Base-by-base conservation (phyloP, 2,329 filamentous ascomycete genomes). In the Monilinia polystroma region DNA sequence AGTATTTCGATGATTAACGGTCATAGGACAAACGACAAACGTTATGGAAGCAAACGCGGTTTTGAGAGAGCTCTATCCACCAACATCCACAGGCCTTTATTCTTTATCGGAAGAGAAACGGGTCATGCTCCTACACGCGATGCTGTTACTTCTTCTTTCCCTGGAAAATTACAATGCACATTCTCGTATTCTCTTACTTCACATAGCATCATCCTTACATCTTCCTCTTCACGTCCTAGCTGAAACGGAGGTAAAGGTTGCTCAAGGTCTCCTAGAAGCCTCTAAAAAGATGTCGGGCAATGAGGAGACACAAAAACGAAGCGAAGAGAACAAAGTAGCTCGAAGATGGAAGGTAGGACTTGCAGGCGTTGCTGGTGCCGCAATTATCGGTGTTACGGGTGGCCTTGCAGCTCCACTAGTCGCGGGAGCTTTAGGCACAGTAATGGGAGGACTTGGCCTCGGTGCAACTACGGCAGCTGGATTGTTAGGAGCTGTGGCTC, bases 301-400 rank as follows among this genome's bases (percentile, higher is more conserved):
- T 51, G 84, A 89, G 55, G 92, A 95, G 76, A 88, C 87, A 0
- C 86, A 90, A 74, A 90, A 90, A 75, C 87, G 89, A 64, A 84
- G 84, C 18, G 87, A 93, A 70, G 85, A 91, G 68, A 90, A 90
- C 65, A 87, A 90, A 71, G 79, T 84, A 11, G 83, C 86, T 26
- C 83, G 93, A 11, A 90, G 90, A 76, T 96, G 92, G 91, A 97
- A 97, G 76, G 92, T 97, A 26, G 92, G 93, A 0, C 82, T 97
- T 35, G 94, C 93, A 0, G 91, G 90, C 11, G 92, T 96, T 0
- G 93, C 92, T 0, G 94, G 94, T 14, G 94, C 94, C n/a, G 86
- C 85, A 0, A 79, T 92, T 1, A 89, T 93, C 47, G 88, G 88
- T 12, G 83, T 91, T 4, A 90, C 89, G 0, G 90, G 90, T 38